A percentile compares a stretch with the other conserved stretches of the same genome.
Conservation (phyloP, 2,329 filamentous ascomycete species). For the Aspergillus alliaceus region DNA sequence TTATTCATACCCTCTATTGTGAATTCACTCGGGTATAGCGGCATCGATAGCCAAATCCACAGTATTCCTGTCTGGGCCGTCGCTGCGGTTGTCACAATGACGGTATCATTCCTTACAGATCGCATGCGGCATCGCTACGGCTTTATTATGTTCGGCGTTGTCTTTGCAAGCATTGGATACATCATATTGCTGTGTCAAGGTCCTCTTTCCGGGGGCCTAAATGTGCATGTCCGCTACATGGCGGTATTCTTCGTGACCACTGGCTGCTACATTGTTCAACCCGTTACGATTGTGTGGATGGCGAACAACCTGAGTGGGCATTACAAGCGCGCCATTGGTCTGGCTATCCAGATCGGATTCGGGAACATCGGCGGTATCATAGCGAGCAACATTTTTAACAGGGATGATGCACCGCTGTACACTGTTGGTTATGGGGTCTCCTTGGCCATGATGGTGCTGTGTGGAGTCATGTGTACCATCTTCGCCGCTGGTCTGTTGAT, state of each 20-base stretch:
- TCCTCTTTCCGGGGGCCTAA: constrained; percentile 21
- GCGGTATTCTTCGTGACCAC: constrained; percentile 25
- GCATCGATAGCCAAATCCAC: constrained; percentile 34
- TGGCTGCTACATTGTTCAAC: constrained; percentile 29
- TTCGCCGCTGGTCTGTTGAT: constrained; percentile 25
- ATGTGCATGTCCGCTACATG: constrained; percentile 22
- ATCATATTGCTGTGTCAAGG: constrained; percentile 33
- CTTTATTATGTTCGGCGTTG: constrained; percentile 37
- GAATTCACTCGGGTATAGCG: constrained; percentile 32
- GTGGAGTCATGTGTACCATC: constrained; percentile 24
- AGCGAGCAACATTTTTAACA: constrained; percentile 42
- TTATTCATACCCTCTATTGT: constrained; percentile 39
- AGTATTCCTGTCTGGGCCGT: constrained; percentile 37
- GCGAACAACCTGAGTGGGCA: constrained; percentile 43
- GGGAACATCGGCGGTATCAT: constrained; percentile 45
- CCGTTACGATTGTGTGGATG: constrained; percentile 34
- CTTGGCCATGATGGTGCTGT: constrained; percentile 31
- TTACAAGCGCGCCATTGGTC: constrained; percentile 41
- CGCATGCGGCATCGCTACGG: constrained; percentile 34
- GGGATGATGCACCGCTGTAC: constrained; percentile 36
- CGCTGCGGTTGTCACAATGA: constrained; percentile 28
- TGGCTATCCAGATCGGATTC: constrained; percentile 42
- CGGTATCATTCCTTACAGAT: constrained; percentile 30
- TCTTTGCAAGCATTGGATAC: constrained; percentile 35
- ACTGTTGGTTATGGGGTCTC: constrained; percentile 39